Base-by-base conservation (phyloP, 1,284 basidiomycete species). In the Flammula alnicola region DNA sequence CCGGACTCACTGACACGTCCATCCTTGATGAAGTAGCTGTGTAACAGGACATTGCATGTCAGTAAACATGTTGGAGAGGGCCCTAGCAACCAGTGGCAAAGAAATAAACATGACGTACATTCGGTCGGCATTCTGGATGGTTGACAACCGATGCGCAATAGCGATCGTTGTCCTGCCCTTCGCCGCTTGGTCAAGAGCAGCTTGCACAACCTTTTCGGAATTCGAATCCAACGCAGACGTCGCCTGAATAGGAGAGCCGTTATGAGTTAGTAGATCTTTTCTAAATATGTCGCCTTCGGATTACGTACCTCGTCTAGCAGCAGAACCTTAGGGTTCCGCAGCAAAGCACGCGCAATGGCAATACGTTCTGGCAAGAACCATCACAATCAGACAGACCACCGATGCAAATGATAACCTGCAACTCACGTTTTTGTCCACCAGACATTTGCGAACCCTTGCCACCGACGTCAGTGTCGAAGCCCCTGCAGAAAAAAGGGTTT, bases 211-310 rank as follows among this genome's bases (percentile, higher is more conserved):
- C 65, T 90, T 91, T 72, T 99, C 97, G 26, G 91, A 93, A 59
- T 88, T 90, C 19, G 91, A 93, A 71, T 99, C 96, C 23, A 99
- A 78, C 1, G 94, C 95, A n/a, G 91, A 94, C 0, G 96, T 98
- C 3, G 95, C 95, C 70, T 71, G 49, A 8, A 46, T 43, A 33
- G 37, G 32, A 54, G 25, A 35, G 26, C 29, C 19, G 31, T n/a
- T n/a, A 27, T 51, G 32, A 54, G 33, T 17, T 37, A 51, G 23
- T 55, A 40, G 25, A 36, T 14, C 29, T 19, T 35, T 19, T 31
- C 31, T 22, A 20, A 30, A 38, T 25, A 30, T 29, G 53, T 23
- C 25, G 9, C 37, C 4, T 44, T 9, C 31, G 30, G 41, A 49
- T 44, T 22, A 55, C 63, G 37, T 52, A 68, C 71, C 72, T 95